phyloP scores from a whole-genome alignment of 2,329 filamentous ascomycete species.

The Lasiodiplodia citricola region DNA sequence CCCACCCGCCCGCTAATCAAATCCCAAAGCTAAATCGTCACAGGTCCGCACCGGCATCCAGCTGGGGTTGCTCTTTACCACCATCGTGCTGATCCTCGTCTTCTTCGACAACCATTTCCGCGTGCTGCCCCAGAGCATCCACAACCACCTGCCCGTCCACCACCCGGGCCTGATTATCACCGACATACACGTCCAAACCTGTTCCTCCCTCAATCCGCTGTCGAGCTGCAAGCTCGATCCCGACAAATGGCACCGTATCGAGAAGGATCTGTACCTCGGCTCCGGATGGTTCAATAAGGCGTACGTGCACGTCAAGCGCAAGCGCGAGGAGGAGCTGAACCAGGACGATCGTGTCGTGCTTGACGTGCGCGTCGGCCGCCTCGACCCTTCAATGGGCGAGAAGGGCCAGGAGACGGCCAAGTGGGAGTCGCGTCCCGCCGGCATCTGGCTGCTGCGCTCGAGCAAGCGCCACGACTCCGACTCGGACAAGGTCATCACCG shows the following conservation, averaged over 20 bases:
- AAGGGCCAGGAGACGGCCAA: conserved; percentile 62
- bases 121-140: conserved; percentile 82
- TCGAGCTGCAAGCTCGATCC: conserved; percentile 77
- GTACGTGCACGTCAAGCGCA: conserved; percentile 81
- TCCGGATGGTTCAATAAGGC: conserved; percentile 75
- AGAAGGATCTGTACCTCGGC: conserved; percentile 86
- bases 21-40: conserved; percentile 17
- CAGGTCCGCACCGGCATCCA: conserved; percentile 71
- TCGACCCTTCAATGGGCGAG: conserved; percentile 68
- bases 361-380: conserved; percentile 75
- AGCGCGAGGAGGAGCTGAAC: conserved; percentile 82
- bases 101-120: conserved; percentile 88
- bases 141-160: conserved; percentile 82
- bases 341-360: conserved; percentile 78
- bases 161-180: conserved; percentile 84
- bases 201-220: conserved; percentile 74
- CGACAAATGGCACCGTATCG: conserved; percentile 78
- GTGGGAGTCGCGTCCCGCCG: conserved; percentile 80
- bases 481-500: conserved; percentile 75
- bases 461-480: conserved; percentile 75
- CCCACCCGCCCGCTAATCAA: conserved; percentile 13
- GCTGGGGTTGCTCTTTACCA: conserved; percentile 67
- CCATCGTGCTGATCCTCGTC: conserved; percentile 72
- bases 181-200: conserved; percentile 79
- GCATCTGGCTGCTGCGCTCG: conserved; percentile 82